phyloP scores from a whole-genome alignment of 306 rosid genomes.

The Dryas drummondii region DNA sequence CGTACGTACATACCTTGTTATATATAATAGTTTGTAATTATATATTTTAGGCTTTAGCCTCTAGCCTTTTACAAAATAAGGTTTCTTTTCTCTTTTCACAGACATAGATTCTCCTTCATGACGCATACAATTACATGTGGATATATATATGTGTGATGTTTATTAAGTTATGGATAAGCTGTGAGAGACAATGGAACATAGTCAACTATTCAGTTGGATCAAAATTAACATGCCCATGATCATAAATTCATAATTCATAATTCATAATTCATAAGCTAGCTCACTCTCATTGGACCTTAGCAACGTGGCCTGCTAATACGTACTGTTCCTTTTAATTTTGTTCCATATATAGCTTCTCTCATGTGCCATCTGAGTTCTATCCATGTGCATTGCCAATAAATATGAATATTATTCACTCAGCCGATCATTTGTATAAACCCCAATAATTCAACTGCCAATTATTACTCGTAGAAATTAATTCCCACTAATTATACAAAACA shows the following conservation, averaged over 20 bases:
- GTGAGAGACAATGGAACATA: no score
- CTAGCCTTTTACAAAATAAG: no score
- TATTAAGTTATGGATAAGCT: no score
- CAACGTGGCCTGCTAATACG: conserved; percentile 6
- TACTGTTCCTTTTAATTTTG: neutral
- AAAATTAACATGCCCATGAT: neutral
- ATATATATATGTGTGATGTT: no score
- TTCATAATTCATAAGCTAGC: neutral
- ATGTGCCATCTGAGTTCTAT: conserved; percentile 5
- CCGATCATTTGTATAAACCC: neutral
- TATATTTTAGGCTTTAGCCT: no score
- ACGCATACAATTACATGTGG: no score
- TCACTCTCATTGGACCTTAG: neutral
- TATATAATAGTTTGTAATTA: no score
- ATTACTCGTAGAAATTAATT: neutral
- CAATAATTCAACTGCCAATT: neutral
- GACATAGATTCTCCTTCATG: no score
- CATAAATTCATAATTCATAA: neutral
- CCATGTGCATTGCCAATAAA: conserved; percentile 2
- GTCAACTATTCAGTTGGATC: conserved; percentile 11
- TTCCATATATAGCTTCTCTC: neutral
- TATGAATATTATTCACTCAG: neutral
- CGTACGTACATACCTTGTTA: no score
- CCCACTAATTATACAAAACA: neutral
- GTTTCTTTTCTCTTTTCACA: no score